Evolutionary conservation across 2,329 filamentous ascomycete genomes (phyloP).

Genomic region (Colletotrichum lini): DNA sequence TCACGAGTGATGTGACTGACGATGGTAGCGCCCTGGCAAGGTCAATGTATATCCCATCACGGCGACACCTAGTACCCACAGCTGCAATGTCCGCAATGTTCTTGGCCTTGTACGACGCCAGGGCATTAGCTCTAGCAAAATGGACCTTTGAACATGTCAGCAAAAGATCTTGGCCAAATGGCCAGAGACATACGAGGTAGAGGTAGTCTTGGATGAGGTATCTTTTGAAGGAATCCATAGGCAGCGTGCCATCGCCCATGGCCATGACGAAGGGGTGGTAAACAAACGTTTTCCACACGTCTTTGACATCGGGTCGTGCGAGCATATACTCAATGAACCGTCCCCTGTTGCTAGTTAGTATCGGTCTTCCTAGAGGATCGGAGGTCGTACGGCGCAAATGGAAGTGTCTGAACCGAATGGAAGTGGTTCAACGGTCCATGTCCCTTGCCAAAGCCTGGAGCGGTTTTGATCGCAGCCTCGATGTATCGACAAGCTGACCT

Average conservation of each 20-base stretch:
- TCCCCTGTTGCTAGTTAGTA: constrained; percentile 63
- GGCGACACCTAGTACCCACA: constrained; percentile 59
- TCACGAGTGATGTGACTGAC: constrained; percentile 85
- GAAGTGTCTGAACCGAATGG: constrained; percentile 77
- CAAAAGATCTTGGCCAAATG: background rate
- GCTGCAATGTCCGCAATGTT: constrained; percentile 79
- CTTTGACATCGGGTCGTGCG: constrained; percentile 79
- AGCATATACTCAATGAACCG: constrained; percentile 89
- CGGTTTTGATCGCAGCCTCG: constrained; percentile 78
- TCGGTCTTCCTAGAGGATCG: background rate
- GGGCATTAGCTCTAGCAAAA: constrained; percentile 87
- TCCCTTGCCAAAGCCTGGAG: constrained; percentile 74
- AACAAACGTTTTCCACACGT: constrained; percentile 81
- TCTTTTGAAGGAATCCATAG: constrained; percentile 83
- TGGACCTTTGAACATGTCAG: constrained; percentile 71
- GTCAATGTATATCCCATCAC: constrained; percentile 44
- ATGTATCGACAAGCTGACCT: constrained; percentile 79
- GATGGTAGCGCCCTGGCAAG: constrained; percentile 72
- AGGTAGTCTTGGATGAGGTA: constrained; percentile 95
- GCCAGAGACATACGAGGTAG: constrained; percentile 74
- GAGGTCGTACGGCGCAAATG: constrained; percentile 73
- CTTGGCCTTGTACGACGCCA: constrained; percentile 88
- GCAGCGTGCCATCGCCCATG: constrained; percentile 82
- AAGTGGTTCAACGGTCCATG: constrained; percentile 85
- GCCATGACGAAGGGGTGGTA: constrained; percentile 86